Evolutionary conservation across 2,329 filamentous ascomycete species (phyloP).

Genomic region (Sarocladiaceae sp.): DNA sequence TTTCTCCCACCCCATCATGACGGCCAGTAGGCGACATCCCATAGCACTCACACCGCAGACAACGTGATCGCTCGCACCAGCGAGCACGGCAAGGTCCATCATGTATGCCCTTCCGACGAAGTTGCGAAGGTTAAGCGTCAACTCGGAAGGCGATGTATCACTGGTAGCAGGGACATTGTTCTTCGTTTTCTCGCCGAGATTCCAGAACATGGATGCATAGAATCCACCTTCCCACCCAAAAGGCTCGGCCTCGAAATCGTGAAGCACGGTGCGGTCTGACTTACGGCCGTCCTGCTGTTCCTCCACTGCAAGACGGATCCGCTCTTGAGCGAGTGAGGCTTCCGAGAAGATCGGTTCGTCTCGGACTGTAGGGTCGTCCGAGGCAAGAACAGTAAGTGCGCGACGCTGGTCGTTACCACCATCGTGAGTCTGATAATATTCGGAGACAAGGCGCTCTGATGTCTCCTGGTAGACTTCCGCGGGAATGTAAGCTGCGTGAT

Average conservation of each 20-base stretch:
- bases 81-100: conserved; percentile 73
- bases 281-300: conserved; percentile 15
- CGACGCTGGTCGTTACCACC: conserved; percentile 28
- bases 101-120: conserved; percentile 77
- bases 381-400: conserved; percentile 62
- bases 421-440: conserved; percentile 36
- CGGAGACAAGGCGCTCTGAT: conserved; percentile 52
- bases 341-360: conserved; percentile 57
- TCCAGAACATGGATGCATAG: conserved; percentile 78
- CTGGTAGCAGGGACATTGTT: conserved; percentile 31
- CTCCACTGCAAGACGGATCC: conserved; percentile 71
- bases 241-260: conserved; percentile 68
- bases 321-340: conserved; percentile 66
- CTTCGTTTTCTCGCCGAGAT: conserved; percentile 53
- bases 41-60: conserved; percentile 73
- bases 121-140: conserved; percentile 65
- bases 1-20: conserved; percentile 83
- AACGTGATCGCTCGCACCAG: conserved; percentile 62
- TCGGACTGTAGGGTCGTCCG: conserved; percentile 77
- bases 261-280: conserved; percentile 40
- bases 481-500: conserved; percentile 73
- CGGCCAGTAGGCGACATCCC: conserved; percentile 70
- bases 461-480: conserved; percentile 61
- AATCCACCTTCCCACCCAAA: conserved; percentile 89
- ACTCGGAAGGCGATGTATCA: conserved; percentile 32